Percentiles rank a stretch among this genome's conserved stretches.
Conservation (phyloP, 192 early-diverging fungal genomes). For the Coemansia sp. region DNA sequence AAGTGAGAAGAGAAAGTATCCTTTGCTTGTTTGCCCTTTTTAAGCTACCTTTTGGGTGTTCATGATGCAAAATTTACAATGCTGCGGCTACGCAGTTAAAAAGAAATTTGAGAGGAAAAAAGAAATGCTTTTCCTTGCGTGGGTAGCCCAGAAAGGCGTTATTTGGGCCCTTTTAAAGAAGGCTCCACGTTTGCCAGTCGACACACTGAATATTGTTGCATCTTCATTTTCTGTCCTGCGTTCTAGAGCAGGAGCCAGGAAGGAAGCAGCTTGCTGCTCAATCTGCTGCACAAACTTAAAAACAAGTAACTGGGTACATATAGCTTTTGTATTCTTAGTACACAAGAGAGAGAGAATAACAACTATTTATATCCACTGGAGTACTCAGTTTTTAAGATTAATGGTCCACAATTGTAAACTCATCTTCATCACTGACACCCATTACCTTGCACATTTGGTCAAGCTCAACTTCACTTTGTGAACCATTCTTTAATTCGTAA, state of each 20-base stretch:
- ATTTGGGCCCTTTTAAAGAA: too few relatives aligned
- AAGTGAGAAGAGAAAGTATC: not conserved
- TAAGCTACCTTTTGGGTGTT: not conserved
- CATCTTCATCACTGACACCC: not conserved
- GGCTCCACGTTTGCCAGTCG: too few relatives aligned
- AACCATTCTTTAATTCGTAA: not conserved
- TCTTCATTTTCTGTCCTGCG: too few relatives aligned
- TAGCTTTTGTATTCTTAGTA: not conserved
- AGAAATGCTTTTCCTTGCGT: not conserved
- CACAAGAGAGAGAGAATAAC: too few relatives aligned
- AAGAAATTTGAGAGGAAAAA: not conserved
- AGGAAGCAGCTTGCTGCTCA: too few relatives aligned
- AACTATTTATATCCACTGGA: too few relatives aligned
- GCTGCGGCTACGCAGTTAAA: not conserved
- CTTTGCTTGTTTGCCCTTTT: not conserved
- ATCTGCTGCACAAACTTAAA: too few relatives aligned
- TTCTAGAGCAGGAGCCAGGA: too few relatives aligned
- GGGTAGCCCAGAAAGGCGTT: not conserved
- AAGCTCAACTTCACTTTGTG: not conserved
- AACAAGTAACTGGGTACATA: too few relatives aligned
- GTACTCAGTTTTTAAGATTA: not conserved
- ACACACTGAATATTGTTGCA: too few relatives aligned
- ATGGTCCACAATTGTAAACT: not conserved
- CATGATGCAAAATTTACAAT: not conserved
- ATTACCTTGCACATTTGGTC: not conserved